A percentile compares a stretch with the other conserved stretches of the same genome.
Conservation (phyloP, 768 basidiomycete genomes). For the Auricularia auricula-judae region DNA sequence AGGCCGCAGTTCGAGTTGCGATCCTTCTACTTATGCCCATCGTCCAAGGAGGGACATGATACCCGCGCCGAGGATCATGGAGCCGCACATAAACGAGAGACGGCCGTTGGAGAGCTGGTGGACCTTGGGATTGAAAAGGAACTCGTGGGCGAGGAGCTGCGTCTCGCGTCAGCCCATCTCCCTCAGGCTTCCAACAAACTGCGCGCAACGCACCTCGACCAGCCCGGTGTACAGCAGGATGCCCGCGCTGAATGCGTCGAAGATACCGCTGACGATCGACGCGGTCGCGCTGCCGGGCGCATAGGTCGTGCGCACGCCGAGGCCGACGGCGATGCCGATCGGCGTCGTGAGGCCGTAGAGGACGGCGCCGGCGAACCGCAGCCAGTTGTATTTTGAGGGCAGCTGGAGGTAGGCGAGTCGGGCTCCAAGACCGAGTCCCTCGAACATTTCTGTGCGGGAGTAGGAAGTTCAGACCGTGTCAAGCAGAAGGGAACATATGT, state of each 20-base stretch:
- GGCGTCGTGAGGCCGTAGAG: slow-evolving; percentile 76
- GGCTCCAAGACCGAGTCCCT: slow-evolving; percentile 87
- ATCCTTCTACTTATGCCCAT: slow-evolving; percentile 52
- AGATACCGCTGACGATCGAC: slow-evolving; percentile 69
- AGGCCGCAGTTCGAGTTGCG: no score
- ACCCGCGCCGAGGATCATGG: slow-evolving; percentile 72
- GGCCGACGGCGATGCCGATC: slow-evolving; percentile 76
- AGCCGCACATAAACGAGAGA: slow-evolving; percentile 61
- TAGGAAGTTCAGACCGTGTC: background rate
- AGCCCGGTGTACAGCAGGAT: slow-evolving; percentile 82
- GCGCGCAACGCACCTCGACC: slow-evolving; percentile 50
- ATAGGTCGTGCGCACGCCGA: slow-evolving; percentile 66
- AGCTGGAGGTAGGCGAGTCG: slow-evolving; percentile 71
- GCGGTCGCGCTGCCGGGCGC: slow-evolving; percentile 70
- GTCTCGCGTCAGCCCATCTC: slow-evolving; percentile 5
- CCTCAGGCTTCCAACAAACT: slow-evolving; percentile 6
- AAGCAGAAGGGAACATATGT: background rate
- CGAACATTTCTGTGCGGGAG: slow-evolving; percentile 62
- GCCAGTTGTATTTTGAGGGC: slow-evolving; percentile 38
- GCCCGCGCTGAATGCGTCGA: slow-evolving; percentile 80
- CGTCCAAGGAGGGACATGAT: slow-evolving; percentile 86
- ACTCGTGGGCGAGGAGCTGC: slow-evolving; percentile 82
- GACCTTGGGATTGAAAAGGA: slow-evolving; percentile 84
- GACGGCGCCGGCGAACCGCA: slow-evolving; percentile 49
- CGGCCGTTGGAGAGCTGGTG: slow-evolving; percentile 52